Percentiles rank a stretch among this genome's conserved stretches.
Evolutionary conservation across 305 asterid genomes (phyloP).

Genomic region (Fraxinus greggii): DNA sequence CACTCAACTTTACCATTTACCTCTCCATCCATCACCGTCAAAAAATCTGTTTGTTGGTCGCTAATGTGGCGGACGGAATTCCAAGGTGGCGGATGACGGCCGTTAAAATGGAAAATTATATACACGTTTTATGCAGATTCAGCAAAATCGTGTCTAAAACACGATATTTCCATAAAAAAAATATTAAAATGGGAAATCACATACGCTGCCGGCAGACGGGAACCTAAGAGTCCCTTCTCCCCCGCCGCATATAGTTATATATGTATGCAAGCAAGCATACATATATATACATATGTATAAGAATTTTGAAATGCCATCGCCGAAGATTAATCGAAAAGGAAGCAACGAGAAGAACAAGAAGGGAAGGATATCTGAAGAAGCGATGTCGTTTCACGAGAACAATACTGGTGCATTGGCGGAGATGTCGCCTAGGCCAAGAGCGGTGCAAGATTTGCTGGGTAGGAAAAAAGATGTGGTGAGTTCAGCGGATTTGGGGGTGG

Average conservation of each 20-base stretch:
- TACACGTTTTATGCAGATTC: no score
- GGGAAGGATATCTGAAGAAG: slow-evolving; percentile 39
- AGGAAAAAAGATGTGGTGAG: slow-evolving; percentile 18
- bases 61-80: no score
- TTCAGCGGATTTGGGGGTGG: slow-evolving; percentile 25
- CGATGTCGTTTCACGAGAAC: slow-evolving; percentile 40
- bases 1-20: no score
- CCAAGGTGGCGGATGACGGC: no score
- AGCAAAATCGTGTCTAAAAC: no score
- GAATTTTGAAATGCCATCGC: slow-evolving; percentile 37
- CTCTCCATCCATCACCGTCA: no score
- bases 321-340: slow-evolving; percentile 40
- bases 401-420: slow-evolving; percentile 18
- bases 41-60: no score
- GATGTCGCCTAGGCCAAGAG: slow-evolving; percentile 42
- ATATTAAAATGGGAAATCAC: no score
- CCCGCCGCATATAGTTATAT: background rate
- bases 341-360: slow-evolving; percentile 41
- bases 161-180: no score
- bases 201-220: slow-evolving; percentile 30
- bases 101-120: no score
- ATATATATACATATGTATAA: background rate
- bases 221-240: slow-evolving; percentile 28
- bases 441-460: slow-evolving; percentile 40
- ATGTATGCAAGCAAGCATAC: background rate